Percentiles rank a stretch among this genome's conserved stretches.
Evolutionary conservation across 805 yeast genomes (phyloP).

Genomic region (Metschnikowia lochheadii): DNA sequence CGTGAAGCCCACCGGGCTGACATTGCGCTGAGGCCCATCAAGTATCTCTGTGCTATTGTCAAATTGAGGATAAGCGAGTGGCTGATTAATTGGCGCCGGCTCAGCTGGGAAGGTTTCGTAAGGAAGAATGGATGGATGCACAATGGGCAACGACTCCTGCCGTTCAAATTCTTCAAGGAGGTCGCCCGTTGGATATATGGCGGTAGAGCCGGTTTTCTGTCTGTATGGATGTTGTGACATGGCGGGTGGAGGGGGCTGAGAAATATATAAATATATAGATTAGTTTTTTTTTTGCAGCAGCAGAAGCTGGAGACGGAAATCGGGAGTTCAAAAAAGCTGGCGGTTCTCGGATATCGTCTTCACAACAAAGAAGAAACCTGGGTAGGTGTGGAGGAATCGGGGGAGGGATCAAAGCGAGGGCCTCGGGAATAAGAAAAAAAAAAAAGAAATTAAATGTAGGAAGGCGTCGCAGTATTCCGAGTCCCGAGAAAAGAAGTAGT

Average conservation of each 20-base stretch:
- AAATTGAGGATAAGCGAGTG: not conserved
- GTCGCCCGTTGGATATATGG: conserved; percentile 17
- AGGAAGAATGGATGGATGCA: not conserved
- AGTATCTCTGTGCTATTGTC: not conserved
- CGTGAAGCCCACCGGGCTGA: not conserved
- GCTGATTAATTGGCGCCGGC: not conserved
- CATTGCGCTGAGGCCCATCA: not conserved
- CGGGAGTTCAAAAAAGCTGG: no score
- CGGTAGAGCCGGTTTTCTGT: conserved; percentile 15
- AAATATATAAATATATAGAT: no score
- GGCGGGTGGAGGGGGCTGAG: no score
- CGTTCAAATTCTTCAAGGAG: conserved; percentile 3
- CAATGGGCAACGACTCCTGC: conserved; percentile 3
- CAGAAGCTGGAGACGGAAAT: not conserved
- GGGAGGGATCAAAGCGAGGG: not conserved
- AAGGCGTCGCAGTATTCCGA: not conserved
- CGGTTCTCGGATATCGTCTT: not conserved
- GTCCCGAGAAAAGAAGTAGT: not conserved
- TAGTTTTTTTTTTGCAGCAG: not conserved
- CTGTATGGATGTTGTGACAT: conserved; percentile 20
- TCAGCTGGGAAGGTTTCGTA: not conserved
- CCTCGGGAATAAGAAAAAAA: not conserved
- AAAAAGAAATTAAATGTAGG: not conserved
- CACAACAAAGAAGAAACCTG: no score
- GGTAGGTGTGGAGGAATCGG: not conserved